Percentiles rank a stretch among this genome's conserved stretches.
phyloP scores from a whole-genome alignment of 2,329 filamentous ascomycete genomes.

The Mycosphaerelloides madeirae region DNA sequence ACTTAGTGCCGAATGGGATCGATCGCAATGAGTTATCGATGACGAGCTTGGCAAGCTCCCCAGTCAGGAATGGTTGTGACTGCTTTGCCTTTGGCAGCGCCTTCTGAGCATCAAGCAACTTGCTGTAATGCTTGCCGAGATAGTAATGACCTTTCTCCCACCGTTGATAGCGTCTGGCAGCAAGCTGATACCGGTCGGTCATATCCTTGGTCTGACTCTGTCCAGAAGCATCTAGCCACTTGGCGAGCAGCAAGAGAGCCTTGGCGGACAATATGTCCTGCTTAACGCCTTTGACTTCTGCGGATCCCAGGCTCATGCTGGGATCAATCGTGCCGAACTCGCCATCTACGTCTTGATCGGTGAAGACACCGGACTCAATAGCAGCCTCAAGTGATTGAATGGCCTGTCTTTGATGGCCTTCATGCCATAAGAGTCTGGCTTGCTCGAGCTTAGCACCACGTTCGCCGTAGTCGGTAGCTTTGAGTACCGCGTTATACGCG shows the following conservation, averaged over 20 bases:
- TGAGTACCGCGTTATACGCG: slow-evolving; percentile 89
- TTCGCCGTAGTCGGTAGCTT: slow-evolving; percentile 78
- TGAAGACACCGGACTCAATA: slow-evolving; percentile 75
- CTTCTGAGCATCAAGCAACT: slow-evolving; percentile 85
- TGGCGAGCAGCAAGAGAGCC: slow-evolving; percentile 83
- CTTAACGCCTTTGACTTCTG: slow-evolving; percentile 32
- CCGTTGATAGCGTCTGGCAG: slow-evolving; percentile 60
- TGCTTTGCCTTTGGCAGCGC: slow-evolving; percentile 71
- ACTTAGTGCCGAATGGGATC: slow-evolving; percentile 84
- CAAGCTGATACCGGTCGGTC: slow-evolving; percentile 75
- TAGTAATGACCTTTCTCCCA: slow-evolving; percentile 99
- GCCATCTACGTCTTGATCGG: slow-evolving; percentile 13
- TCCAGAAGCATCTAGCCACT: slow-evolving; percentile 94
- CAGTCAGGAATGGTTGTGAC: slow-evolving; percentile 53
- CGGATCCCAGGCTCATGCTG: slow-evolving; percentile 4
- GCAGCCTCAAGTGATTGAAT: slow-evolving; percentile 87
- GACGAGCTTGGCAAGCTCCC: slow-evolving; percentile 80
- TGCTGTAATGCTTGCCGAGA: slow-evolving; percentile 94
- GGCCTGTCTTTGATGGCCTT: slow-evolving; percentile 88
- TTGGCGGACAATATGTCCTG: slow-evolving; percentile 64
- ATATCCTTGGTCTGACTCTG: slow-evolving; percentile 82
- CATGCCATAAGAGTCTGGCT: slow-evolving; percentile 85
- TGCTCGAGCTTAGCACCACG: slow-evolving; percentile 90
- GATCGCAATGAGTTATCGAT: slow-evolving; percentile 92
- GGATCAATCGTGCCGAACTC: slow-evolving; percentile 7